A percentile compares a stretch with the other conserved stretches of the same genome.
Evolutionary conservation across 257 asterid genomes (phyloP).

Genomic region (Solanum paucissectum): DNA sequence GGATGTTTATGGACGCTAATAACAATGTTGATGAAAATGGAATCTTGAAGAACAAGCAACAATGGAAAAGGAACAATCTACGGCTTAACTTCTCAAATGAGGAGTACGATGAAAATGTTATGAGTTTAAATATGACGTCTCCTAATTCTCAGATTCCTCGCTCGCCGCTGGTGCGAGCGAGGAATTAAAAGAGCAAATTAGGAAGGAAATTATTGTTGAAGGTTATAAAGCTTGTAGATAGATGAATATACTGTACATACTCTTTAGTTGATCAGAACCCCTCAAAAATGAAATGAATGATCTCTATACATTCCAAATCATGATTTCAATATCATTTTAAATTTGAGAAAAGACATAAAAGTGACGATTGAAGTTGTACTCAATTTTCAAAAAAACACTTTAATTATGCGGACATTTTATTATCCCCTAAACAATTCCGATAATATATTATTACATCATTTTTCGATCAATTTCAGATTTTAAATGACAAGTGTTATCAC

Average conservation of each 20-base stretch:
- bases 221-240: neutral
- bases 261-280: neutral
- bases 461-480: too few relatives aligned
- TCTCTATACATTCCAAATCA: neutral
- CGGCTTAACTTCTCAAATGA: slow-evolving; percentile 21
- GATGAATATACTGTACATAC: neutral
- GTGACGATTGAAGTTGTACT: too few relatives aligned
- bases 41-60: neutral
- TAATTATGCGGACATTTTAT: too few relatives aligned
- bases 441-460: too few relatives aligned
- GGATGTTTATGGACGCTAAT: slow-evolving; percentile 18
- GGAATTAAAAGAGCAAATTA: neutral
- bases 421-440: too few relatives aligned
- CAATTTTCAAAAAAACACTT: too few relatives aligned
- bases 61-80: slow-evolving; percentile 22
- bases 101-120: slow-evolving; percentile 9
- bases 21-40: neutral
- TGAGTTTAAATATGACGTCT: slow-evolving; percentile 22
- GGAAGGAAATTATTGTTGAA: neutral
- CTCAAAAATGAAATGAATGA: too few relatives aligned
- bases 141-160: slow-evolving; percentile 27
- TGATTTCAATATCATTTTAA: neutral
- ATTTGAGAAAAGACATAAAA: too few relatives aligned
- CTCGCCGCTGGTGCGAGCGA: slow-evolving; percentile 29
- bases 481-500: too few relatives aligned